Conservation (phyloP, 371 early-diverging fungal genomes). For the Circinella minor region DNA sequence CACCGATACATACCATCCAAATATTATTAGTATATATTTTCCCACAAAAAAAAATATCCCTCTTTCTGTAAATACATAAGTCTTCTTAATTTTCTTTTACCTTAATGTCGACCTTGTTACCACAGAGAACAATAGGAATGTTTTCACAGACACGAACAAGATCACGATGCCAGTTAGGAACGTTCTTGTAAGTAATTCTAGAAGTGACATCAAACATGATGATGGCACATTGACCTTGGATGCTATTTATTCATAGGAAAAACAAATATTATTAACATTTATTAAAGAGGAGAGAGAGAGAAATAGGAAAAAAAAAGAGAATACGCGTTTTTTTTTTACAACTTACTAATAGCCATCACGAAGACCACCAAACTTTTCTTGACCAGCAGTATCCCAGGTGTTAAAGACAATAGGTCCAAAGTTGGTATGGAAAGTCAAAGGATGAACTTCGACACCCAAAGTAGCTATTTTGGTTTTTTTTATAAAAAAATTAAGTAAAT, state of each 20-base stretch:
- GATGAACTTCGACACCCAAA: slow-evolving; percentile 99
- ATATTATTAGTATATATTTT: neutral
- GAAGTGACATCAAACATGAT: slow-evolving; percentile 99
- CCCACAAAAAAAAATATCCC: no score
- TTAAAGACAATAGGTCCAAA: slow-evolving; percentile 96
- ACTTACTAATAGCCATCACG: slow-evolving; percentile 99
- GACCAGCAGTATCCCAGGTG: slow-evolving; percentile 99
- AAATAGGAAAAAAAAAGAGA: no score
- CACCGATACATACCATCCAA: no score
- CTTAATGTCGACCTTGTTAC: slow-evolving; percentile 99
- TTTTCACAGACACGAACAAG: slow-evolving; percentile 98
- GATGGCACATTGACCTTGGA: slow-evolving; percentile 99
- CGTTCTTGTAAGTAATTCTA: slow-evolving; percentile 99
- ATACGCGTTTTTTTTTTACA: neutral
- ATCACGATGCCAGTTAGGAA: slow-evolving; percentile 99
- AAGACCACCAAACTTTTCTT: slow-evolving; percentile 99
- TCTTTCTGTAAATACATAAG: neutral
- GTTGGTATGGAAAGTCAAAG: slow-evolving; percentile 97
- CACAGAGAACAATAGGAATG: slow-evolving; percentile 99
- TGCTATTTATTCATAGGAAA: slow-evolving; percentile 52
- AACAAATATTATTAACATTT: neutral
- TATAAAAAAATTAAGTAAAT: neutral
- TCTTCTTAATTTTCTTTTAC: no score
- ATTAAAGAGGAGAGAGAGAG: no score
- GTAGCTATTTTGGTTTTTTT: slow-evolving; percentile 76